Percentiles rank a stretch among this genome's conserved stretches.
Conservation (phyloP, 371 early-diverging fungal species). For the Apophysomyces elegans region DNA sequence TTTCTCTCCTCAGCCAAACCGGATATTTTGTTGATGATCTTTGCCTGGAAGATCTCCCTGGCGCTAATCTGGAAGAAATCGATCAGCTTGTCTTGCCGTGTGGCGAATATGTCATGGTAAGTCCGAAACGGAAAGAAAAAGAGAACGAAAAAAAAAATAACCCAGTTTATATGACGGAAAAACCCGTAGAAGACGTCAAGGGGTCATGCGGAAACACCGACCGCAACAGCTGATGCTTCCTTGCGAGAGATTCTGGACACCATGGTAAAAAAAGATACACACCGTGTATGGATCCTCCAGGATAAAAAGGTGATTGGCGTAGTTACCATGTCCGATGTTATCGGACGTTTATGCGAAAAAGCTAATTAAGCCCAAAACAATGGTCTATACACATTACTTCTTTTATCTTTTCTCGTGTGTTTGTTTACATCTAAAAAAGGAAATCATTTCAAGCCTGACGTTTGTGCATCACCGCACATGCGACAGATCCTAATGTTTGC, state of each 20-base stretch:
- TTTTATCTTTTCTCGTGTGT: slow-evolving; percentile 6
- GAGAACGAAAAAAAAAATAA: background rate
- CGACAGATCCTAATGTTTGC: slow-evolving; percentile 56
- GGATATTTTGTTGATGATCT: slow-evolving; percentile 47
- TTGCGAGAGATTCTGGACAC: slow-evolving; percentile 37
- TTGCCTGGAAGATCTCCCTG: slow-evolving; percentile 56
- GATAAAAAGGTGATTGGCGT: slow-evolving; percentile 47
- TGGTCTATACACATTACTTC: background rate
- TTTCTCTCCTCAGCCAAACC: no score
- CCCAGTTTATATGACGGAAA: background rate
- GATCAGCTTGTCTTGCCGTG: slow-evolving; percentile 45
- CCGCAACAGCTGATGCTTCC: slow-evolving; percentile 33
- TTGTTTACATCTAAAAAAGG: background rate
- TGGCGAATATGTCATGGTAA: slow-evolving; percentile 53
- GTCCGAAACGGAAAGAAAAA: slow-evolving; percentile 1
- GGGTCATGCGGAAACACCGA: slow-evolving; percentile 27
- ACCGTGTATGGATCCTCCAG: slow-evolving; percentile 62
- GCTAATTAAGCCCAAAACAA: slow-evolving; percentile 8
- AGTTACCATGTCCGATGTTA: slow-evolving; percentile 61
- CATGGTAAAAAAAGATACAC: slow-evolving; percentile 48
- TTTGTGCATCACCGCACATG: slow-evolving; percentile 47
- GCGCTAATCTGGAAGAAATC: slow-evolving; percentile 44
- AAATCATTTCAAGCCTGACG: background rate
- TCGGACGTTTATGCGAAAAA: slow-evolving; percentile 38
- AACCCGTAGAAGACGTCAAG: slow-evolving; percentile 2